Evolutionary conservation across 805 yeast species (phyloP).

Genomic region (Yarrowia sp.): DNA sequence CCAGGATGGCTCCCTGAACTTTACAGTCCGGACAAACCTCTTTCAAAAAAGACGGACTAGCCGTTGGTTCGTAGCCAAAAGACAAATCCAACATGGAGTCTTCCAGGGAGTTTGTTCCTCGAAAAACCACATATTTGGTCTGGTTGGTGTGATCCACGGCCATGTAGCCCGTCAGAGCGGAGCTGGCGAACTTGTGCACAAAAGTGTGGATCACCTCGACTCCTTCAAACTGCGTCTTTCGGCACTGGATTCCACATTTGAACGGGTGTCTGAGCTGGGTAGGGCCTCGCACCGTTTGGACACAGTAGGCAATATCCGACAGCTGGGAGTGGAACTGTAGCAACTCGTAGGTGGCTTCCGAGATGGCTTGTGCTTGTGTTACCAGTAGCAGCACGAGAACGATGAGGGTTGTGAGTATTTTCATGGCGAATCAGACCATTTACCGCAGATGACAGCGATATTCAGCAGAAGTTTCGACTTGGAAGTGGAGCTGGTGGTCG

Average conservation of each 20-base stretch:
- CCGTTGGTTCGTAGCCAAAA: not conserved
- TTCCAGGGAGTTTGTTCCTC: slow-evolving; percentile 19
- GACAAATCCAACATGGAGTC: slow-evolving; percentile 13
- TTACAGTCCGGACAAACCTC: not conserved
- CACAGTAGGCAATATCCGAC: slow-evolving; percentile 10
- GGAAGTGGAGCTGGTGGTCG: not conserved
- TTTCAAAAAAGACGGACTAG: not conserved
- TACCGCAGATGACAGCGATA: not conserved
- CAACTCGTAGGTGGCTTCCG: not conserved
- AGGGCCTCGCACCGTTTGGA: not conserved
- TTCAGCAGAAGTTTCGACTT: no score
- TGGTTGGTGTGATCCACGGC: slow-evolving; percentile 17
- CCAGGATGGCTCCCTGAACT: slow-evolving; percentile 5
- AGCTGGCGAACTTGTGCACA: not conserved
- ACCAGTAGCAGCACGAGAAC: not conserved
- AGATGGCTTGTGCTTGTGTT: not conserved
- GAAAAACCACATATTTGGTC: slow-evolving; percentile 12
- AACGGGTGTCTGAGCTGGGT: slow-evolving; percentile 11
- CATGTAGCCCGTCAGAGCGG: not conserved
- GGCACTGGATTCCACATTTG: slow-evolving; percentile 5
- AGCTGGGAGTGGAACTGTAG: not conserved
- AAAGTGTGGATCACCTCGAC: slow-evolving; percentile 1
- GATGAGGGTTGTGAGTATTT: not conserved
- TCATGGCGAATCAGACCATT: not conserved
- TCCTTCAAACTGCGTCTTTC: not conserved